phyloP scores from a whole-genome alignment of 2,329 filamentous ascomycete species.

The Rutstroemia sp. region DNA sequence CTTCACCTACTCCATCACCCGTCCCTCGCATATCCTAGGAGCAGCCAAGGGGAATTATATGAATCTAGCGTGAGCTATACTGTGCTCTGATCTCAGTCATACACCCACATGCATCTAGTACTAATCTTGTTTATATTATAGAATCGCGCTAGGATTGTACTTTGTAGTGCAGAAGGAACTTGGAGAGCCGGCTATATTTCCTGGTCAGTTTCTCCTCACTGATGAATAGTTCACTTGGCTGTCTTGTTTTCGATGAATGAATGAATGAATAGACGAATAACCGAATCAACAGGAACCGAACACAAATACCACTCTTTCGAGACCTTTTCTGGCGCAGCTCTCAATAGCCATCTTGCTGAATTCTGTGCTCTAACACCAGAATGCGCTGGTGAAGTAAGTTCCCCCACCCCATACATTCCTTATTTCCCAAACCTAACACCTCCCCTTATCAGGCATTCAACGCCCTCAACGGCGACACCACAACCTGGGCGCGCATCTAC shows the following conservation, averaged over 20 bases:
- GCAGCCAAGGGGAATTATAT: background rate
- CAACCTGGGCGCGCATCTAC: background rate
- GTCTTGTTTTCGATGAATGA: no score
- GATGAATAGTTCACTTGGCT: no score
- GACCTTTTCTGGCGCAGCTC: background rate
- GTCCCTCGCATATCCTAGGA: background rate
- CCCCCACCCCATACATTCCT: no score
- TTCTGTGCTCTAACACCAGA: background rate
- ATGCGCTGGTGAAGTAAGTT: background rate
- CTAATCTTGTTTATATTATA: background rate
- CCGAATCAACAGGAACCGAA: background rate
- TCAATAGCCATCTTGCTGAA: background rate
- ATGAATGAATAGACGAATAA: background rate
- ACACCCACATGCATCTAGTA: no score
- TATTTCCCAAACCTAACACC: no score
- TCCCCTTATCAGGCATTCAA: background rate
- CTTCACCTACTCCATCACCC: background rate
- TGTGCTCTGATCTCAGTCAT: no score
- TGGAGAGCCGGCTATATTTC: background rate
- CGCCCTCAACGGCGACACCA: background rate
- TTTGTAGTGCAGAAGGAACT: background rate
- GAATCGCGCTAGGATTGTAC: background rate
- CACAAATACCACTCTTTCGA: background rate
- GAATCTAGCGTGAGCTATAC: background rate
- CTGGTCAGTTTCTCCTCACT: background rate